phyloP scores from a whole-genome alignment of 306 rosid genomes.

The Prosopis cineraria region DNA sequence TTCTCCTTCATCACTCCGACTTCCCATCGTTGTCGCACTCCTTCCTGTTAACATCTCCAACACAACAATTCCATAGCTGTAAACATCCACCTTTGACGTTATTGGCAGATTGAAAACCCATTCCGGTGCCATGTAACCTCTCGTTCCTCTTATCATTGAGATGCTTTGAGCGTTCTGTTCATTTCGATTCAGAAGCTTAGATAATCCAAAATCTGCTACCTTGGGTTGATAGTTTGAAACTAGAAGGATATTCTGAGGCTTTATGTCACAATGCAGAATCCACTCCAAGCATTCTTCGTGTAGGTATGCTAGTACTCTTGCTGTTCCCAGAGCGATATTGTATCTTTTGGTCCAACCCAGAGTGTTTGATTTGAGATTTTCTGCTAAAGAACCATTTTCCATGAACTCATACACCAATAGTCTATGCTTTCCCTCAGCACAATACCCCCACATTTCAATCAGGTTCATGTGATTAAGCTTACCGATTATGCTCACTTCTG shows the following conservation, averaged over 20 bases:
- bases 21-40: conserved; percentile 15
- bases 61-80: conserved; percentile 47
- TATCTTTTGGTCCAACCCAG: conserved; percentile 19
- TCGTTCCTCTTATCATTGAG: conserved; percentile 57
- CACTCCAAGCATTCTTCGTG: not conserved
- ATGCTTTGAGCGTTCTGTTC: not conserved
- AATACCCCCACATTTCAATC: not conserved
- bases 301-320: too few species aligned
- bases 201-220: conserved; percentile 41
- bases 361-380: conserved; percentile 16
- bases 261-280: not conserved
- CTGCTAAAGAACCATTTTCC: conserved; percentile 27
- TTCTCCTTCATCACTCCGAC: too few species aligned
- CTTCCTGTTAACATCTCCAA: conserved; percentile 40
- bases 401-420: not conserved
- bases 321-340: too few species aligned
- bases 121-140: conserved; percentile 51
- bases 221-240: conserved; percentile 29
- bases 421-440: not conserved
- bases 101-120: conserved; percentile 37
- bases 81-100: too few species aligned
- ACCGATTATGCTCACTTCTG: not conserved
- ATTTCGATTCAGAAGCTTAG: conserved; percentile 33
- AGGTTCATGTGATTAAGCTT: not conserved
- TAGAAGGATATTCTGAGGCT: conserved; percentile 7